Base-by-base conservation (phyloP, 352 stramenopile genomes). In the Phytopythium oedochilum region DNA sequence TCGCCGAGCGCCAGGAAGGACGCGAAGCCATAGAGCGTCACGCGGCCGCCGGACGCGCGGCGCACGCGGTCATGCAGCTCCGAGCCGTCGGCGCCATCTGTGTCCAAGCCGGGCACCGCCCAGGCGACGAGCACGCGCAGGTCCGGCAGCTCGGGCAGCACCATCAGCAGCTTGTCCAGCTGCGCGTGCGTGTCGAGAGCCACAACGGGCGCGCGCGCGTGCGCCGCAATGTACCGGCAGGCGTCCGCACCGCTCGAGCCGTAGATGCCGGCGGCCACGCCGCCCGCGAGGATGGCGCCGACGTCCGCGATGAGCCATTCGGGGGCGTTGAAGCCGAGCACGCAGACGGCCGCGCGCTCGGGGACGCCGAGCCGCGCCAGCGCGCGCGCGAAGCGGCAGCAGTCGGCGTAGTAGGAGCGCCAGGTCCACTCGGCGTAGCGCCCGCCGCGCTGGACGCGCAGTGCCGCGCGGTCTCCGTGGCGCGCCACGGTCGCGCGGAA, bases 271-370 rank as follows among this genome's bases (percentile, higher is more conserved):
- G 85, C 78, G 55, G 83, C 83, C 40, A 94, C 74, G 6, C 67
- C 85, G 25, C 86, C 86, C 28, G 85, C 81, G 55, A 93, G 70
- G 58, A 96, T 93, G 20, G 79, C 68, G 26, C 84, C 86, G 54
- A 86, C 81, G 50, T 90, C 78, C 43, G 75, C 76, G 55, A 95
- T 75, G 51, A 94, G 83, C 80, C 87, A 96, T 57, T 96, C 81
- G 15, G 83, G 78, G 26, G 82, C 80, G 67, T 96, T 96, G 63
- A 86, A 87, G 40, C 87, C 87, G 29, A 90, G 87, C 26, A 96
- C 83, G 55, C 75, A 87, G 31, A 96, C 85, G 4, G 71, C 78
- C 29, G 96, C 71, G 50, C 89, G 78, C n/a, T 64, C 61, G 23
- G 84, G 39, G 12, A 96, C 68, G 17, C 83, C 86, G 5, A 88